Percentiles rank a stretch among this genome's conserved stretches.
Evolutionary conservation across 2,329 filamentous ascomycete genomes (phyloP).

Genomic region (Fusarium sp.): DNA sequence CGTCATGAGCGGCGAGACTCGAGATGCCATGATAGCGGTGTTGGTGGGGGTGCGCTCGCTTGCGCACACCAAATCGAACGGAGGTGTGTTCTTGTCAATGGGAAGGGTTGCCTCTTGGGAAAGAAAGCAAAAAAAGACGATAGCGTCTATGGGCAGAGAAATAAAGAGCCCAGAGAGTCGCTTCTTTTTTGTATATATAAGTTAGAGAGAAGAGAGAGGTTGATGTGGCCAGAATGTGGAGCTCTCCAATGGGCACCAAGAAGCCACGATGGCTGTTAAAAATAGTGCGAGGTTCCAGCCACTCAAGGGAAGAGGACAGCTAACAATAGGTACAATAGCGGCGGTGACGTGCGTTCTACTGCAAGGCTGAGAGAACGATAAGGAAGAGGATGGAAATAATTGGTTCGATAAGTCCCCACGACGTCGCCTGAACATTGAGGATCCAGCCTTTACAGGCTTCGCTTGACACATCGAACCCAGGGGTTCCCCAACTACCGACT

Average conservation of each 20-base stretch:
- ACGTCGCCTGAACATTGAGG: conserved; percentile 26
- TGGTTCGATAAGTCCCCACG: conserved; percentile 44
- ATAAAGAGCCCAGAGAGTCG: conserved; percentile 31
- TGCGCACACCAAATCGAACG: conserved; percentile 38
- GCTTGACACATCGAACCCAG: conserved; percentile 36
- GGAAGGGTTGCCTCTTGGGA: conserved; percentile 29
- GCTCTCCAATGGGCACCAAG: conserved; percentile 46
- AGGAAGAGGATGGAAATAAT: conserved; percentile 3
- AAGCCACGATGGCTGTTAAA: conserved; percentile 50
- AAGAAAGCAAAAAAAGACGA: conserved; percentile 35
- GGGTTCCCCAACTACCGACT: conserved; percentile 31
- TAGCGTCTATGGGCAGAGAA: conserved; percentile 32
- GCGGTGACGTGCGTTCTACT: conserved; percentile 43
- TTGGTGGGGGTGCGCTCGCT: conserved; percentile 47
- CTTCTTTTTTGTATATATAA: conserved; percentile 28
- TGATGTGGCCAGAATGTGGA: conserved; percentile 55
- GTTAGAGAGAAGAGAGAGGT: conserved; percentile 44
- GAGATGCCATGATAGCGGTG: conserved; percentile 53
- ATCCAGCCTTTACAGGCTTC: conserved; percentile 26
- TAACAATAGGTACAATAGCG: conserved; percentile 45
- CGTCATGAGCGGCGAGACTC: conserved; percentile 55
- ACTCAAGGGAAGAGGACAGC: conserved; percentile 55
- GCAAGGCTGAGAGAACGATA: conserved; percentile 49
- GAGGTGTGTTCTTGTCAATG: conserved; percentile 27
- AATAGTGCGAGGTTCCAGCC: conserved; percentile 41